A percentile compares a stretch with the other conserved stretches of the same genome.
phyloP scores from a whole-genome alignment of 139 green algal genomes.

The Eudorina sp. region DNA sequence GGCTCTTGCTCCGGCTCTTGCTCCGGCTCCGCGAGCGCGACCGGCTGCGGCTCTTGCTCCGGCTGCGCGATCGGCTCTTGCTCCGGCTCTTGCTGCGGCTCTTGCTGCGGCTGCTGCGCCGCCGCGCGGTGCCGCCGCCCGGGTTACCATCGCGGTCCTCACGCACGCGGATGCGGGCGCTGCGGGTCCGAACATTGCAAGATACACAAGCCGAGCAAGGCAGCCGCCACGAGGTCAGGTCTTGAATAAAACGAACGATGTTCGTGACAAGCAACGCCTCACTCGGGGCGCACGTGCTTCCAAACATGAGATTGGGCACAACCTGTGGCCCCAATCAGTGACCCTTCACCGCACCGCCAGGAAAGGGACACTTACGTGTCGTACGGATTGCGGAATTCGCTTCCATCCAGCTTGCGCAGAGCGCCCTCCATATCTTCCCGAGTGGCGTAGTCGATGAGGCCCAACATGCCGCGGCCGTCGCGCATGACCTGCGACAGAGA shows the following conservation, averaged over 20 bases:
- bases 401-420: constrained; percentile 78
- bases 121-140: background rate
- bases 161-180: constrained; percentile 56
- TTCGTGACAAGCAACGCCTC: too few relatives aligned
- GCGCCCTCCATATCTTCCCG: constrained; percentile 74
- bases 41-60: constrained; percentile 30
- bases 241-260: too few relatives aligned
- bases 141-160: constrained; percentile 43
- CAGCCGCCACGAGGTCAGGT: too few relatives aligned
- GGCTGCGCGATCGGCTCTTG: constrained; percentile 36
- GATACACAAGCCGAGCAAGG: too few relatives aligned
- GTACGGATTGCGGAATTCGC: constrained; percentile 92
- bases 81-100: constrained; percentile 45
- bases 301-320: too few relatives aligned
- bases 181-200: background rate
- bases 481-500: constrained; percentile 68
- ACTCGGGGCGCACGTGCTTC: too few relatives aligned
- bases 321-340: too few relatives aligned
- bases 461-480: constrained; percentile 70
- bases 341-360: too few relatives aligned
- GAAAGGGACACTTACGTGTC: constrained; percentile 67
- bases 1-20: constrained; percentile 37
- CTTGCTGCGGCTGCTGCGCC: constrained; percentile 24
- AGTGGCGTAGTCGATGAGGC: constrained; percentile 76
- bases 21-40: constrained; percentile 36